Conservation (phyloP, 2,329 filamentous ascomycete species). For the Fusarium continuum region DNA sequence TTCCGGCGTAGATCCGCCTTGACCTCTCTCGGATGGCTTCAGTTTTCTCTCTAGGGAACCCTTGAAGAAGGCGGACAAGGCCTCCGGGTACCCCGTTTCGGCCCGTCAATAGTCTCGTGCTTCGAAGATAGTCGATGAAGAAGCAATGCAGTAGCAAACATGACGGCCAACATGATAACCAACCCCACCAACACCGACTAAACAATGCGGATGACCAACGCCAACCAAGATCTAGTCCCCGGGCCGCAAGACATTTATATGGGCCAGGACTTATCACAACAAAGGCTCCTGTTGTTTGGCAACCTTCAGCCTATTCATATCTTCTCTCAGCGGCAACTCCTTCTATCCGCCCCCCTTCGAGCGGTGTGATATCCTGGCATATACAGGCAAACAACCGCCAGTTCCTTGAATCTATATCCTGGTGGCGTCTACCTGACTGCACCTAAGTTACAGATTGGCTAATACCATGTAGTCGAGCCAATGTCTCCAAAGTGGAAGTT, state of each 20-base stretch:
- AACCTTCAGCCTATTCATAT: neutral
- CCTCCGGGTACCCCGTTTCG: neutral
- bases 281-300: neutral
- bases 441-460: neutral
- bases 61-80: neutral
- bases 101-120: neutral
- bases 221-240: neutral
- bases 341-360: neutral
- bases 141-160: neutral
- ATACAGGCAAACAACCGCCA: neutral
- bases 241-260: neutral
- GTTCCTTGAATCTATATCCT: neutral
- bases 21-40: neutral
- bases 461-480: neutral
- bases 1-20: neutral
- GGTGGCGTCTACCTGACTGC: neutral
- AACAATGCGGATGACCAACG: neutral
- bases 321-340: fast-evolving
- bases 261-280: neutral
- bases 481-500: neutral
- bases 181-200: neutral
- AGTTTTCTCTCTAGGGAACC: neutral
- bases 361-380: neutral
- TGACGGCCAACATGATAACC: neutral
- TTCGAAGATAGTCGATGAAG: neutral